Base-by-base conservation (phyloP, 2,329 filamentous ascomycete species). In the Diplodia intermedia region DNA sequence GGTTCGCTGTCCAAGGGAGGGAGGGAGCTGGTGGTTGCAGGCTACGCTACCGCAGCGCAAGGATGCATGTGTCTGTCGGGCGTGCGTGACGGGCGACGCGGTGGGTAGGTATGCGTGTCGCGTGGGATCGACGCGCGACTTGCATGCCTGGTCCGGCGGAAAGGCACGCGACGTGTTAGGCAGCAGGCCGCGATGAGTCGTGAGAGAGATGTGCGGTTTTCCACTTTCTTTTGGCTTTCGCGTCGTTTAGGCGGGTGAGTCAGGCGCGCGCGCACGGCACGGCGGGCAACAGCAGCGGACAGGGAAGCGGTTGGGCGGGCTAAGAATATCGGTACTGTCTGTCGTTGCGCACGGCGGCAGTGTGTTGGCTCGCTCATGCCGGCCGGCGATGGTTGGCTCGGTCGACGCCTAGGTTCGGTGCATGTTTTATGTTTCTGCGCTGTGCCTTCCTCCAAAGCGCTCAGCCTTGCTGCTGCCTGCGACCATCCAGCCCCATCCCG, bases 401-500 rank as follows among this genome's bases (percentile, higher is more conserved):
- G 36, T n/a, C 26, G 31, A 18, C 23, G 55, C 38, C 55, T 60
- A 15, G 55, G 36, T 60, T 29, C 23, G 20, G n/a, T 4, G 15
- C 38, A 47, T 60, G 55, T 31, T 60, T 62, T 62, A 31, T 43
- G 40, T 43, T 43, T 43, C 40, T 43, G 40, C 18, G 14, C 40
- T 1, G 31, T 33, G 23, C 23, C 23, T 26, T 26, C 23, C 23
- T 26, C 23, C 23, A 26, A 26, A 26, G 23, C 23, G 31, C 40
- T 49, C 57, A 33, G 26, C 43, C 43, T 36, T 50, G 40, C 57
- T 50, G 57, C 8, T 33, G 29, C 40, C 57, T 50, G 5, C 40
- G 5, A 8, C 31, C 31, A 33, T 33, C 26, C 54, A 29, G 54
- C n/a, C 11, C 15, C 23, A 26, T 26, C 23, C 23, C 23, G 23